Evolutionary conservation across 371 early-diverging fungal species (phyloP).

Genomic region (Amoeboaphelidium protococcarum): DNA sequence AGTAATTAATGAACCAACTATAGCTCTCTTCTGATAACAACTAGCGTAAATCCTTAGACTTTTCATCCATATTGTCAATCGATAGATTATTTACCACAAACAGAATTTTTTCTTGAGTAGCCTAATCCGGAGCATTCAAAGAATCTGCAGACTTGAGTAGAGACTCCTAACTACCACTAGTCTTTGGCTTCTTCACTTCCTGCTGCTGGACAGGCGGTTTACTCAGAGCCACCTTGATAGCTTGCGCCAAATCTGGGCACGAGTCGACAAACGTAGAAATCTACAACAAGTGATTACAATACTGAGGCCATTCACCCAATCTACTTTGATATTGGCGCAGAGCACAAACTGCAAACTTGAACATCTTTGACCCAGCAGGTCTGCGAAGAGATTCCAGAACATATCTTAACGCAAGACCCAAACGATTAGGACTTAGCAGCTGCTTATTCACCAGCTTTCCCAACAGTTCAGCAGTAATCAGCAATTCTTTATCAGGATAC

Average conservation of each 20-base stretch:
- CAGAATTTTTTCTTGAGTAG: conserved; percentile 63
- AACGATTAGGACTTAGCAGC: conserved; percentile 35
- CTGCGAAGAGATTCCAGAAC: conserved; percentile 59
- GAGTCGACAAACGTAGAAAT: conserved; percentile 44
- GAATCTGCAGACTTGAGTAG: conserved; percentile 5
- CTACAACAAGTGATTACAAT: conserved; percentile 46
- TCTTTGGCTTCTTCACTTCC: conserved; percentile 3
- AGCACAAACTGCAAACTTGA: conserved; percentile 65
- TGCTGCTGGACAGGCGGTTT: conserved; percentile 9
- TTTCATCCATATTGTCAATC: conserved; percentile 47
- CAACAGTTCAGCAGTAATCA: conserved; percentile 59
- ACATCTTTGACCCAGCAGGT: conserved; percentile 48
- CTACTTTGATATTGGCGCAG: conserved; percentile 50
- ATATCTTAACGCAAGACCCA: conserved; percentile 51
- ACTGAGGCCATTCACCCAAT: conserved; percentile 69
- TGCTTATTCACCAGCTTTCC: conserved; percentile 63
- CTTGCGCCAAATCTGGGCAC: conserved; percentile 39
- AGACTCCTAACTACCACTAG: conserved; percentile 1
- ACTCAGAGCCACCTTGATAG: conserved; percentile 17
- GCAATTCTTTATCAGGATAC: conserved; percentile 77
- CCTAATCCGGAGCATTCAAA: conserved; percentile 23
- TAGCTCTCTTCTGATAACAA: conserved; percentile 30
- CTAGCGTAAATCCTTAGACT: conserved; percentile 45
- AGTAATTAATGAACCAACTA: conserved; percentile 70
- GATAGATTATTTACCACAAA: conserved; percentile 90